These are phyloP conservation scores for Suhomyces sp. DNA, from an alignment of 805 yeast species.

Conservation along the genomic window DNA sequence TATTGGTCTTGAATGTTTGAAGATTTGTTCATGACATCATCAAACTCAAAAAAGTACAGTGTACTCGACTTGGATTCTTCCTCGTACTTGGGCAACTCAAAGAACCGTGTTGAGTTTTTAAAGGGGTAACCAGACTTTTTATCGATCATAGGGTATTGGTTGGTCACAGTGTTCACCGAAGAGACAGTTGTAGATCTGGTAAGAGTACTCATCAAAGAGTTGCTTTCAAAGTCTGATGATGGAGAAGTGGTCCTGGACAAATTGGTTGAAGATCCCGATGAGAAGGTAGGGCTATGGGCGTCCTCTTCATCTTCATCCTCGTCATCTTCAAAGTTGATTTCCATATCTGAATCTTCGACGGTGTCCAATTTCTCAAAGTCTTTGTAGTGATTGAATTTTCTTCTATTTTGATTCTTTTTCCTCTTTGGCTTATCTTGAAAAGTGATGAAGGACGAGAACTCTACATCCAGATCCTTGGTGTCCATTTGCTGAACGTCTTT, in stretches of 20 bases:
- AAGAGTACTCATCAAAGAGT: constrained; percentile 38
- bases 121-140: constrained; percentile 14
- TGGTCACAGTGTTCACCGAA: constrained; percentile 19
- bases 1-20: constrained; percentile 28
- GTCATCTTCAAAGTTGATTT: constrained; percentile 29
- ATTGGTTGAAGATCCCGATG: constrained; percentile 19
- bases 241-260: constrained; percentile 43
- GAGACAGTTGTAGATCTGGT: constrained; percentile 44
- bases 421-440: constrained; percentile 1
- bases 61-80: constrained; percentile 12
- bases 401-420: constrained; percentile 9
- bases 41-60: constrained; percentile 19
- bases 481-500: constrained; percentile 6
- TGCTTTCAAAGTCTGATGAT: constrained; percentile 27
- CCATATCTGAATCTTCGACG: constrained; percentile 15
- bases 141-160: constrained; percentile 19
- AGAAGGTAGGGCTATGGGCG: constrained; percentile 5
- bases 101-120: constrained; percentile 20
- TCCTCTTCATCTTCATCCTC: constrained; percentile 17
- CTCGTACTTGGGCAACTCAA: constrained; percentile 34
- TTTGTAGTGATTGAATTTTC: constrained; percentile 13
- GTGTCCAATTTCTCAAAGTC: constrained; percentile 16
- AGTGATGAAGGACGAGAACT: constrained; percentile 4
- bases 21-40: constrained; percentile 15
- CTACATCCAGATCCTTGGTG: constrained; percentile 11